These are phyloP conservation scores for Solanum piurae DNA, from an alignment of 257 asterid genomes.

Conservation along the genomic window DNA sequence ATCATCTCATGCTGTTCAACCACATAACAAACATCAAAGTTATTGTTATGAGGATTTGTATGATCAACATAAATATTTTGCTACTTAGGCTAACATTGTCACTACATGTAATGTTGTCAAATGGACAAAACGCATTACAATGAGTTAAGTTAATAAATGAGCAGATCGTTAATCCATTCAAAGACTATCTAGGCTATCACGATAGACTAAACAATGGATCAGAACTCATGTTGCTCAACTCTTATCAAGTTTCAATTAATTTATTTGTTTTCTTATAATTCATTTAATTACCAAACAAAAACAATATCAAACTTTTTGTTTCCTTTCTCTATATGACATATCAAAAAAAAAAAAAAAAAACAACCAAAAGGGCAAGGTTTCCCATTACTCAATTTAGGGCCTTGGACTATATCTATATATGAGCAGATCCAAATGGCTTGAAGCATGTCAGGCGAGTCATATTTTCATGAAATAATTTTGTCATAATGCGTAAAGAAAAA, in stretches of 20 bases:
- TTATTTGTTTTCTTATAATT: not conserved
- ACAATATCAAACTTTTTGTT: not conserved
- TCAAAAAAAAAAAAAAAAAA: not conserved
- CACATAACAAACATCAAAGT: not conserved
- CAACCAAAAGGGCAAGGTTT: not conserved
- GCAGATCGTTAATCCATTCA: not conserved
- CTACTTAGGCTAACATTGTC: not conserved
- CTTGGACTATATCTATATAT: not conserved
- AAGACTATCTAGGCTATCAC: not conserved
- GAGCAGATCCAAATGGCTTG: not conserved
- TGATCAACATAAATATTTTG: not conserved
- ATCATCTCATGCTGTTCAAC: constrained; percentile 76
- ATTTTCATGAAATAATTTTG: not conserved
- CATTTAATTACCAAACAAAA: not conserved
- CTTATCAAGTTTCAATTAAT: not conserved
- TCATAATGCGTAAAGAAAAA: not conserved
- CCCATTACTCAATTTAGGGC: not conserved
- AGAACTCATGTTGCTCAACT: not conserved
- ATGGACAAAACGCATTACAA: not conserved
- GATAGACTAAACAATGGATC: not conserved
- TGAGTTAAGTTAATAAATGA: not conserved
- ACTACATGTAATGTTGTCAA: not conserved
- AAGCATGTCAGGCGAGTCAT: not conserved
- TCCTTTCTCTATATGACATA: not conserved
- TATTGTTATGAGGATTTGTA: not conserved